Evolutionary conservation across 225 moss, liverwort and hornwort species (phyloP).

Genomic region (Marchantia paleacea): DNA sequence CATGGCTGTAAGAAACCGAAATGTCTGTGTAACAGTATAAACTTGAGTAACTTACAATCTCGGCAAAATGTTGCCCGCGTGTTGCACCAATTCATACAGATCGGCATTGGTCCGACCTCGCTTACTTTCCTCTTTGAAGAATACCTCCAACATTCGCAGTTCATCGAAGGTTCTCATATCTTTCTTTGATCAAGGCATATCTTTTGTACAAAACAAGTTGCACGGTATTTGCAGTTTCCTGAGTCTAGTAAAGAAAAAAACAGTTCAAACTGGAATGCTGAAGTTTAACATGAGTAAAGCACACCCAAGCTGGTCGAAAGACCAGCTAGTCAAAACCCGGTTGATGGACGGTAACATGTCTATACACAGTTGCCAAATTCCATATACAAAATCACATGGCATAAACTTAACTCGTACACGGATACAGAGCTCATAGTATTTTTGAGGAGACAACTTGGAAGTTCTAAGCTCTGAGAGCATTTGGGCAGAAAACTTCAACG

Average conservation of each 20-base stretch:
- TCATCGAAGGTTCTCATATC: slow-evolving; percentile 94
- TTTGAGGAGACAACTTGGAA: slow-evolving; percentile 94
- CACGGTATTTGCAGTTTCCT: too few relatives aligned
- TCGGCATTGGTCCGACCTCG: slow-evolving; percentile 90
- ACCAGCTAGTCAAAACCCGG: too few relatives aligned
- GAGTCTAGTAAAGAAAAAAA: too few relatives aligned
- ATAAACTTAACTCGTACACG: slow-evolving; percentile 8
- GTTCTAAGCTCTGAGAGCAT: slow-evolving; percentile 97
- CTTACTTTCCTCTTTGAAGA: slow-evolving; percentile 89
- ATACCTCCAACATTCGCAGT: slow-evolving; percentile 81
- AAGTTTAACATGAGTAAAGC: too few relatives aligned
- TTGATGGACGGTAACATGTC: too few relatives aligned
- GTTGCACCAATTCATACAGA: slow-evolving; percentile 93
- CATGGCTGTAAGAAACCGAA: neutral
- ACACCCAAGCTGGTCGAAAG: too few relatives aligned
- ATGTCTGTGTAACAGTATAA: neutral
- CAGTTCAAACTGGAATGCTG: too few relatives aligned
- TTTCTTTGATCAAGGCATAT: slow-evolving; percentile 53
- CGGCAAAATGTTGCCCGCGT: slow-evolving; percentile 92
- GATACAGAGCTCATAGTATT: slow-evolving; percentile 99
- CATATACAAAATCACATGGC: neutral
- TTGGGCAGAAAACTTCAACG: slow-evolving; percentile 84
- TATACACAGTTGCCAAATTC: neutral
- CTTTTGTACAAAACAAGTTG: neutral
- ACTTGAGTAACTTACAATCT: slow-evolving; percentile 61